Conservation (phyloP, 2,329 filamentous ascomycete species). For the Trematosphaeria pertusa region DNA sequence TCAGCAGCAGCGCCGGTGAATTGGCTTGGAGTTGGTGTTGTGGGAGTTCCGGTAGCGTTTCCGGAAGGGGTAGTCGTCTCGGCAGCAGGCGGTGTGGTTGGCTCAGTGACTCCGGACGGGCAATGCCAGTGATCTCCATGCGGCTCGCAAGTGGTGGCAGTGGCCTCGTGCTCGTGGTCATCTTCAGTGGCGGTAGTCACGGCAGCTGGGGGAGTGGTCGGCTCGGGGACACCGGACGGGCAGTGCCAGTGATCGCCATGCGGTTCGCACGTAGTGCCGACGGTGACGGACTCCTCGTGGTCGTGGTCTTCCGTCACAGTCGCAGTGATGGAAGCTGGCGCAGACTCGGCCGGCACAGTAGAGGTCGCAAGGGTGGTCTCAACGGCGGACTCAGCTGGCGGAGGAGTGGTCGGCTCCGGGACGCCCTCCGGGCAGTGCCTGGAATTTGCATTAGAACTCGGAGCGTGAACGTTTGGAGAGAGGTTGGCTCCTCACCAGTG, state of each 20-base stretch:
- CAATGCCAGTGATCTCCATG: constrained; percentile 25
- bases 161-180: constrained; percentile 31
- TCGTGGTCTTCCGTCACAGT: neutral
- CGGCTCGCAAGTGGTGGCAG: constrained; percentile 35
- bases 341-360: neutral
- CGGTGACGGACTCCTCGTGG: neutral
- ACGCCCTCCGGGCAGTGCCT: constrained; percentile 13
- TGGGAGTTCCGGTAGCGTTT: too few species aligned
- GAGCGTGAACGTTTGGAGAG: neutral
- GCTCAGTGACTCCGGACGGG: constrained; percentile 10
- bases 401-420: constrained; percentile 10
- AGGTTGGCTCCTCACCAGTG: constrained; percentile 26
- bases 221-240: constrained; percentile 33
- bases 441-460: neutral
- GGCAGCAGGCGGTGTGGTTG: constrained; percentile 8
- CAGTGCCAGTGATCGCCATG: constrained; percentile 37
- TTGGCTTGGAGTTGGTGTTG: too few species aligned
- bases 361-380: too few species aligned
- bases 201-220: constrained; percentile 18
- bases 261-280: constrained; percentile 1
- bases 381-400: constrained; percentile 1
- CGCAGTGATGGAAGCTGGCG: neutral
- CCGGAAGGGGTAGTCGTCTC: neutral
- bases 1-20: too few species aligned
- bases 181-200: constrained; percentile 22